Base-by-base conservation (phyloP, 2,329 filamentous ascomycete genomes). In the Mycogone perniciosa region DNA sequence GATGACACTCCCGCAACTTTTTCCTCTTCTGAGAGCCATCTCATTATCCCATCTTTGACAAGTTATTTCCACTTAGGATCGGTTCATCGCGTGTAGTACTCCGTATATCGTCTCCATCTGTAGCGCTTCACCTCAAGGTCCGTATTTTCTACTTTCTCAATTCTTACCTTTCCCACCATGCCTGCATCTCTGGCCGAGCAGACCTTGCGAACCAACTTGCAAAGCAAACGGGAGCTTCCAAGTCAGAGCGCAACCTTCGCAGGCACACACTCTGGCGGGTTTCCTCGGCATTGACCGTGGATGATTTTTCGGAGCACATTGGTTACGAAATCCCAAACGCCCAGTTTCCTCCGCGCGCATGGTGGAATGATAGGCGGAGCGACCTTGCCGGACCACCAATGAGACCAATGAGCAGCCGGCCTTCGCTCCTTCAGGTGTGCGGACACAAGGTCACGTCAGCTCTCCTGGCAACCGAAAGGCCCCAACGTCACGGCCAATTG, bases 351-450 rank as follows among this genome's bases (percentile, higher is more conserved):
- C 38, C 26, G 31, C 29, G 43, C 42, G 46, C 44, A 37, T 11
- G 37, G 20, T 43, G 37, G 29, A 51, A 51, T 51, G 48, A 51
- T 51, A 51, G 48, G 48, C 48, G 41, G 48, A 50, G 48, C 48
- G 26, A 20, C 48, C 20, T 20, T 20, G 20, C 20, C 20, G 20
- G 20, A 20, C 20, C 20, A 20, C 20, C 33, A 11, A 35, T 35
- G 33, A 35, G 11, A 20, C 20, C 33, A 11, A 35, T 35, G 33
- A 35, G 11, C 20, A 20, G 20, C 20, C 20, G 20, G 20, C 20
- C 20, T 20, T 3, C 20, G 20, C 20, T 20, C 20, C 20, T 20
- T 20, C 20, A 20, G 20, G 20, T 20, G 20, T 20, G 20, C 20
- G 20, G 20, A 20, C 20, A 20, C 5, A 20, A 38, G 35, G 20